Base-by-base conservation (phyloP, 2,329 filamentous ascomycete species). In the Paraphaeosphaeria minitans region DNA sequence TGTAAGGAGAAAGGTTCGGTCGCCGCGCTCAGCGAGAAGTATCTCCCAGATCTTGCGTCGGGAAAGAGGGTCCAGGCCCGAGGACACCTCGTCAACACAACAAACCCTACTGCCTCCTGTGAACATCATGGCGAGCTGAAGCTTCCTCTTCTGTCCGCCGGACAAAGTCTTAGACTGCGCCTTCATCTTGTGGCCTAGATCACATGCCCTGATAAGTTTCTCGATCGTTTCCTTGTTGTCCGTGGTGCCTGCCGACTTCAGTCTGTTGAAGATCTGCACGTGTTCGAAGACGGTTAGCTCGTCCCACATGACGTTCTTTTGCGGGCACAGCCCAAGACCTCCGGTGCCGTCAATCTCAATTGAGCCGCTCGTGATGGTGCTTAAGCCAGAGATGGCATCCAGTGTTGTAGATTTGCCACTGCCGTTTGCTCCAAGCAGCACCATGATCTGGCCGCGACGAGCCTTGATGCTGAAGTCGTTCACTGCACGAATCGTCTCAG, bases 11-110 rank as follows among this genome's bases (percentile, higher is more conserved):
- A 97, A 90, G 0, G 93, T 96, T 43, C 93, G 83, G 59, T 83
- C 83, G 21, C 92, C 93, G 57, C 93, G 87, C 75, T 97, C 93
- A 1, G 90, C 90, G 13, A 97, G 81, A 22, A 97, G 81, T 59
- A 97, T 97, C 66, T 97, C 92, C 93, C 93, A 97, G 24, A 97
- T 91, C 78, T 96, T 97, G 29, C 93, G 82, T 55, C 94, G 84
- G 21, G 90, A 93, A 1, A 97, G 80, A 0, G 94, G 93, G 71
- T 97, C 93, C 21, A 97, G 83, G 14, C 93, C 94, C 59, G 89
- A 93, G 41, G 90, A 93, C 14, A 97, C 92, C 76, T 97, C 94
- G 66, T 97, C 93, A 6, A 97, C 87, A 69, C 92, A 95, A 77
- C 93, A 97, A 0, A 97, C 89, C 24, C 87, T 87, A 61, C 90